Conservation (phyloP, 2,329 filamentous ascomycete species). For the Berkeleyomyces rouxiae region DNA sequence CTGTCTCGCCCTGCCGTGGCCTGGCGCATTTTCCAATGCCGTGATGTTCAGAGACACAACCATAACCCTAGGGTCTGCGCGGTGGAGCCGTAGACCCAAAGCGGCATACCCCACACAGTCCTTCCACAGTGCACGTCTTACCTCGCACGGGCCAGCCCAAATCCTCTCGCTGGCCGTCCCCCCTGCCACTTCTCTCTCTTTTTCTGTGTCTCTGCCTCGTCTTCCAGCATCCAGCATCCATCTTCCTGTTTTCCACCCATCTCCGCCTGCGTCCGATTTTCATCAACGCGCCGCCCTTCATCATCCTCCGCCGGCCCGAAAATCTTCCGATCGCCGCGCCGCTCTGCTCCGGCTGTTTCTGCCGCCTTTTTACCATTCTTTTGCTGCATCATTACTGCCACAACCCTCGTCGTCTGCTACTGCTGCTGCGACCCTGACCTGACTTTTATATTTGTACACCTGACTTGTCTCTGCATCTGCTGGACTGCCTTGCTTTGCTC, state of each 20-base stretch:
- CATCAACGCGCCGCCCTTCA: too few relatives aligned
- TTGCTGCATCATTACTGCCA: background rate
- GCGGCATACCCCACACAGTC: background rate
- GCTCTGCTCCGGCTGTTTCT: background rate
- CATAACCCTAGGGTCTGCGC: background rate
- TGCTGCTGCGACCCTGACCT: too few relatives aligned
- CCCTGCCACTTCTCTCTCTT: background rate
- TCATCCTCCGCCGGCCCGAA: too few relatives aligned
- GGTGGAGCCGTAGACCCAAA: background rate
- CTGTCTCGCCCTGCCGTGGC: too few relatives aligned
- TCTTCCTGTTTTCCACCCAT: too few relatives aligned
- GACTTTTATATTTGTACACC: too few relatives aligned
- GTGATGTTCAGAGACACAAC: too few relatives aligned
- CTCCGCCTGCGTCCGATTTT: too few relatives aligned
- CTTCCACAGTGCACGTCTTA: background rate
- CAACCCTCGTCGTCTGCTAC: too few relatives aligned
- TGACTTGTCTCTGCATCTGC: too few relatives aligned
- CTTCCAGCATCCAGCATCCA: background rate
- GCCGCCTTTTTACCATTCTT: background rate
- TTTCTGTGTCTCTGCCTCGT: background rate
- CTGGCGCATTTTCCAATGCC: too few relatives aligned
- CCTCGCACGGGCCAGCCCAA: background rate
- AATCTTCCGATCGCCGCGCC: too few relatives aligned
- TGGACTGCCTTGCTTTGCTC: background rate
- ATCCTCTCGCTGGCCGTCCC: background rate